Base-by-base conservation (phyloP, 108 stramenopile species). In the Skeletonema grethae region DNA sequence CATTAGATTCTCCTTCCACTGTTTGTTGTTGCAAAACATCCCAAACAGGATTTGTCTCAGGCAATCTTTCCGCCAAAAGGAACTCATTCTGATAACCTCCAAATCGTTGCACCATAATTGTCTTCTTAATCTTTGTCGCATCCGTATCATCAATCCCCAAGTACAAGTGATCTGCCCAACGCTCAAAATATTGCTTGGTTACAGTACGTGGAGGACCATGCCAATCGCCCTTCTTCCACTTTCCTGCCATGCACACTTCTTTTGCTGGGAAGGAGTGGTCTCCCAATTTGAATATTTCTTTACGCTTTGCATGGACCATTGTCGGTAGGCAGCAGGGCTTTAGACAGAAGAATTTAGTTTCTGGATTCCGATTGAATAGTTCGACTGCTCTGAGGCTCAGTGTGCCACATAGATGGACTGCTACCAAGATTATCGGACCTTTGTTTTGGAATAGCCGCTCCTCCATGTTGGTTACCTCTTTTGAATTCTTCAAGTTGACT, bases 301-400 rank as follows among this genome's bases (percentile, higher is more conserved):
- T 7, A 30, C 83, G 83, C 45, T 82, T 78, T 57, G 78, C 84
- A 63, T 89, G 86, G 35, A 86, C 67, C 77, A 86, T 85, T 4
- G 75, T 73, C 24, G 88, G 88, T 31, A 89, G 68, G 70, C 88
- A 89, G 61, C 88, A 89, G 46, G 88, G 88, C 63, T 89, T 89
- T n/a, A 89, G 36, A 10, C 72, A 79, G 24, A 89, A 63, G 22
- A 86, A 86, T 36, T 56, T 32, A 0, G 64, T 67, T 31, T 67
- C 61, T 7, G 73, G 73, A 63, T 86, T 76, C 13, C 70, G 46
- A 72, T 89, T 89, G 84, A 86, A 89, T 25, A 89, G 18, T 35
- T 89, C 79, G 2, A 89, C 69, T 12, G 88, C 88, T 45, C 75
- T 78, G 7, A 89, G 39, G 55, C 79, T 81, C 12, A 89, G 70